Evolutionary conservation across 352 stramenopile genomes (phyloP).

Genomic region (Phytophthora pluvialis): DNA sequence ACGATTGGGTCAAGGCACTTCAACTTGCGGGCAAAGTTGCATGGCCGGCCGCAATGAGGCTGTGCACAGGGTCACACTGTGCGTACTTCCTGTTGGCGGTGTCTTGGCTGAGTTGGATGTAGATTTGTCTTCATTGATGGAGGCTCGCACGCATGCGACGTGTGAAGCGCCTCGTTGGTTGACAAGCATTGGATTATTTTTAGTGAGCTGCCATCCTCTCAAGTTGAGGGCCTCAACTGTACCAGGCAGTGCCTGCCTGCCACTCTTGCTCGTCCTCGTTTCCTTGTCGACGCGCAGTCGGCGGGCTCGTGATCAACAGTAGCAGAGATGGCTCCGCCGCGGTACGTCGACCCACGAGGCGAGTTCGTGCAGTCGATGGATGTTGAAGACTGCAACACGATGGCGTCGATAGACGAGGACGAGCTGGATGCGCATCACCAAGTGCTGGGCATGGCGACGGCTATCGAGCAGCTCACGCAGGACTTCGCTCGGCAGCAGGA

Average conservation of each 20-base stretch:
- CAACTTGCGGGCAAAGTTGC: background rate
- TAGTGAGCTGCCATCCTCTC: background rate
- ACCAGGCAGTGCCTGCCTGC: background rate
- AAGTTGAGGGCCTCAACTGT: too few relatives aligned
- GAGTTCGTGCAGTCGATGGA: background rate
- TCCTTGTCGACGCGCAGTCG: background rate
- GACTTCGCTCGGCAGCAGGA: slow-evolving; percentile 67
- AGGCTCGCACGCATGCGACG: slow-evolving; percentile 13
- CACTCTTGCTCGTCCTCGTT: slow-evolving; percentile 18
- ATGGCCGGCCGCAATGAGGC: background rate
- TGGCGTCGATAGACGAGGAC: slow-evolving; percentile 20
- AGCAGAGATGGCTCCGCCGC: slow-evolving; percentile 21
- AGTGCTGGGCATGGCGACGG: slow-evolving; percentile 67
- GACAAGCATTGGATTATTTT: slow-evolving; percentile 10
- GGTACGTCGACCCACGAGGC: slow-evolving; percentile 13
- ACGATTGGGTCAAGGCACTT: slow-evolving; percentile 24
- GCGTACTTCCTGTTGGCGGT: background rate
- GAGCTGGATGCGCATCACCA: slow-evolving; percentile 61
- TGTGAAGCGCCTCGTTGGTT: slow-evolving; percentile 3
- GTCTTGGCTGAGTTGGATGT: background rate
- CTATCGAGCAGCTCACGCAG: slow-evolving; percentile 64
- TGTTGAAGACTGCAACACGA: slow-evolving; percentile 1
- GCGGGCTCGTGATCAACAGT: background rate
- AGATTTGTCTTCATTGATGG: slow-evolving; percentile 1
- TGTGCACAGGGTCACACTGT: too few relatives aligned